These are phyloP conservation scores for Calonectria honghensis DNA, from an alignment of 2,329 filamentous ascomycete genomes.

Conservation along the genomic window DNA sequence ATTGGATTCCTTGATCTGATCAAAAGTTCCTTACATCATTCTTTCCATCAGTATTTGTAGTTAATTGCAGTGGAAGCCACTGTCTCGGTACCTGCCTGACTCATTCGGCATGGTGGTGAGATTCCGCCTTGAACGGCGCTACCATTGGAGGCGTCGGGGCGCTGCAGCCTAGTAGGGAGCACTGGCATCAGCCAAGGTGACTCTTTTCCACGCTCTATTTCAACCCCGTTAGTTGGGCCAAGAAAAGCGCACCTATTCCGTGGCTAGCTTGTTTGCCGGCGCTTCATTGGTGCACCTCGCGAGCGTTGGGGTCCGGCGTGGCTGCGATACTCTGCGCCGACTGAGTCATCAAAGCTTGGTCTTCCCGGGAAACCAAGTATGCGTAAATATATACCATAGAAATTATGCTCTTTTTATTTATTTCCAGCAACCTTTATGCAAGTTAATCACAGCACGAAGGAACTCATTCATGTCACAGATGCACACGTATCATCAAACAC, in stretches of 20 bases:
- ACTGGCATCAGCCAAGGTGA: not conserved
- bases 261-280: not conserved
- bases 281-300: not conserved
- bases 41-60: conserved; percentile 22
- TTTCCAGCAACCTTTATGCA: not conserved
- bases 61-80: not conserved
- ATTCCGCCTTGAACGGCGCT: conserved; percentile 18
- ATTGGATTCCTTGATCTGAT: not conserved
- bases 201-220: not conserved
- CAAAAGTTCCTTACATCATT: not conserved
- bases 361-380: not conserved
- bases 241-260: not conserved
- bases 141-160: conserved; percentile 17
- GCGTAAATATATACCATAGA: not conserved
- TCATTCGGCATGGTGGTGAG: conserved; percentile 35
- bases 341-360: not conserved
- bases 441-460: not conserved
- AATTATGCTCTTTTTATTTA: not conserved
- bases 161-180: conserved; percentile 37
- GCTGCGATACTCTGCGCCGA: not conserved
- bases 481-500: not conserved
- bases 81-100: conserved; percentile 24
- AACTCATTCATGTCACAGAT: not conserved
- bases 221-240: not conserved
- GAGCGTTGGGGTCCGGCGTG: not conserved